Base-by-base conservation (phyloP, 2,329 filamentous ascomycete genomes). In the Aureobasidium sp. region DNA sequence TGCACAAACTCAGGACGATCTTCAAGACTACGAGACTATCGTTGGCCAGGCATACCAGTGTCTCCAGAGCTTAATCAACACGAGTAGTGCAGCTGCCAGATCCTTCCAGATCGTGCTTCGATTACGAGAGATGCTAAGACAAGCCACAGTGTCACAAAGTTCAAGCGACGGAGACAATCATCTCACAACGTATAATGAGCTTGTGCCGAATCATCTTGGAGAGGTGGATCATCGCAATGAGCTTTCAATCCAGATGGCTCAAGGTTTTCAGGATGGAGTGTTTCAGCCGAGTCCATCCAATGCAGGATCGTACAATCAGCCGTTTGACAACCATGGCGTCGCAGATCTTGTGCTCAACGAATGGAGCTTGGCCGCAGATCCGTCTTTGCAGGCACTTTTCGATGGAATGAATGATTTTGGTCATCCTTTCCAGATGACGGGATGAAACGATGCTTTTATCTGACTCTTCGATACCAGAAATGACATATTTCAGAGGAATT, bases 281-380 rank as follows among this genome's bases (percentile, higher is more conserved):
- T 57, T 57, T 17, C 53, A 57, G 17, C 11, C 53, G 25, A 57
- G 53, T 47, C 53, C 53, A 5, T 42, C 34, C 8, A 48, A 49
- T n/a, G 56, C 36, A 36, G 37, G 37, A 3, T 51, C 25, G 20
- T 25, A 31, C 9, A 31, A 9, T 20, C 29, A 53, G 34, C 58
- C 34, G 8, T 64, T 57, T 12, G 53, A 57, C 17, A 45, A 45
- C 15, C 41, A 57, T 36, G 53, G 53, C 2, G 45, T 57, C 14
- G 53, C 53, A 0, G 53, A 57, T 1, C 53, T 57, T 34, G 53
- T 57, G 20, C 53, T 57, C 12, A 57, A 57, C 34, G 53, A 57
- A 37, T 57, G 53, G 53, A 57, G 53, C 17, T 39, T 57, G 1
- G 53, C 53, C 7, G 53, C 42, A 25, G 53, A 57, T 37, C 53